These are phyloP conservation scores for Aphanoascus verrucosus DNA, from an alignment of 2,329 filamentous ascomycete species.

Conservation along the genomic window DNA sequence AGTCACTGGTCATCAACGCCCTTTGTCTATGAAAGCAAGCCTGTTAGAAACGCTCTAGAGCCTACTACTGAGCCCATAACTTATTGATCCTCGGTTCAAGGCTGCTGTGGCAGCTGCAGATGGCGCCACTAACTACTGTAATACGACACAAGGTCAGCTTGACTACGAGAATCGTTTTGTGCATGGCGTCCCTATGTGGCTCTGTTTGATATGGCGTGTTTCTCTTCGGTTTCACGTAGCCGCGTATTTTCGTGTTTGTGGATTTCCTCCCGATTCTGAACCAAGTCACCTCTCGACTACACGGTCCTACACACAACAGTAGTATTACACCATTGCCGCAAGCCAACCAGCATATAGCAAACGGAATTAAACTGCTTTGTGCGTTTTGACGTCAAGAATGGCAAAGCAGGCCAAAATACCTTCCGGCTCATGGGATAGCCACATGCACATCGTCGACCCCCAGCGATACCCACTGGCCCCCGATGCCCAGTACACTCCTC, in stretches of 20 bases:
- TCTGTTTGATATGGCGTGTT: no score
- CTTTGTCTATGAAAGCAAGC: no score
- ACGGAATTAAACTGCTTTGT: neutral
- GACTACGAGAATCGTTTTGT: neutral
- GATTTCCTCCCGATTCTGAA: no score
- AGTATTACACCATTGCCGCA: neutral
- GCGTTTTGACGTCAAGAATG: neutral
- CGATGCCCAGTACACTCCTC: conserved; percentile 43
- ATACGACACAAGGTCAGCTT: neutral
- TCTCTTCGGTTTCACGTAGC: no score
- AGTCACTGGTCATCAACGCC: no score
- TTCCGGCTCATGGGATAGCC: conserved; percentile 46
- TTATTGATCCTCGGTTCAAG: no score
- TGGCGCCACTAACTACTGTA: no score
- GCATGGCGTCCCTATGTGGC: neutral
- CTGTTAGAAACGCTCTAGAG: neutral
- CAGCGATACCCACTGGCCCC: conserved; percentile 40
- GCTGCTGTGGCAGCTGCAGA: no score
- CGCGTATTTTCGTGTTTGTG: no score
- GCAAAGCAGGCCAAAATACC: conserved; percentile 21
- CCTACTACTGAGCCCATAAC: neutral
- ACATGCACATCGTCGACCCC: conserved; percentile 54
- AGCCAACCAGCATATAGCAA: neutral
- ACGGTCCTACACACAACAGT: no score
- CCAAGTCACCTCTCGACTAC: no score